Evolutionary conservation across 192 early-diverging fungal species (phyloP).

Genomic region (Lobosporangium transversale): DNA sequence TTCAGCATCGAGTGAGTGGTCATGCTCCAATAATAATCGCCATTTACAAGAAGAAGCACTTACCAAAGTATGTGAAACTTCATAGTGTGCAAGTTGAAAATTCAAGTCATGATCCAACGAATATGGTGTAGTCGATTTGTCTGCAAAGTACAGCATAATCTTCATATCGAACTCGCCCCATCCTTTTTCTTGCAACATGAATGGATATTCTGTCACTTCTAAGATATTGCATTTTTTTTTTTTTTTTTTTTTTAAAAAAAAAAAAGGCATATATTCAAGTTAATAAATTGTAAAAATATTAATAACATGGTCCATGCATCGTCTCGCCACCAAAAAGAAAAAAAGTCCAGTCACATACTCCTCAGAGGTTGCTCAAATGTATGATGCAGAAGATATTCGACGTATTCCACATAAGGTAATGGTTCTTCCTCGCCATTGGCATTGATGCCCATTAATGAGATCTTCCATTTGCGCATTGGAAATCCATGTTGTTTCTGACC

Average conservation of each 20-base stretch:
- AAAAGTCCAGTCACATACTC: conserved; percentile 32
- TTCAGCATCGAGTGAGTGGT: too few relatives aligned
- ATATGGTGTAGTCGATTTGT: conserved; percentile 52
- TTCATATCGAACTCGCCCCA: conserved; percentile 73
- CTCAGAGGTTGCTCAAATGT: conserved; percentile 58
- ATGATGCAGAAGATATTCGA: conserved; percentile 59
- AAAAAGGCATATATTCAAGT: too few relatives aligned
- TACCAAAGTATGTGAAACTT: conserved; percentile 56
- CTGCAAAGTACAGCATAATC: conserved; percentile 59
- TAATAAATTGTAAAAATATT: too few relatives aligned
- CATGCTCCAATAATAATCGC: too few relatives aligned
- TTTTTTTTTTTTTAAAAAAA: too few relatives aligned
- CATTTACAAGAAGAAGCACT: too few relatives aligned
- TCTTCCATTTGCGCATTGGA: conserved; percentile 59
- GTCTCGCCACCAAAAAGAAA: too few relatives aligned
- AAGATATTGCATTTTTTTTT: not conserved
- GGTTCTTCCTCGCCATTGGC: conserved; percentile 47
- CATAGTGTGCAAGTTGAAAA: conserved; percentile 58
- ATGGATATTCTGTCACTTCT: conserved; percentile 63
- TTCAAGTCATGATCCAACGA: conserved; percentile 63
- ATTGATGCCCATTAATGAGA: conserved; percentile 55
- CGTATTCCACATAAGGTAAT: conserved; percentile 54
- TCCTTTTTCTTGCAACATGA: conserved; percentile 61
- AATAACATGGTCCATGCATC: too few relatives aligned
- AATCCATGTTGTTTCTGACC: conserved; percentile 51